phyloP scores from a whole-genome alignment of 177 flowering plant species.

The Telopea speciosissima region DNA sequence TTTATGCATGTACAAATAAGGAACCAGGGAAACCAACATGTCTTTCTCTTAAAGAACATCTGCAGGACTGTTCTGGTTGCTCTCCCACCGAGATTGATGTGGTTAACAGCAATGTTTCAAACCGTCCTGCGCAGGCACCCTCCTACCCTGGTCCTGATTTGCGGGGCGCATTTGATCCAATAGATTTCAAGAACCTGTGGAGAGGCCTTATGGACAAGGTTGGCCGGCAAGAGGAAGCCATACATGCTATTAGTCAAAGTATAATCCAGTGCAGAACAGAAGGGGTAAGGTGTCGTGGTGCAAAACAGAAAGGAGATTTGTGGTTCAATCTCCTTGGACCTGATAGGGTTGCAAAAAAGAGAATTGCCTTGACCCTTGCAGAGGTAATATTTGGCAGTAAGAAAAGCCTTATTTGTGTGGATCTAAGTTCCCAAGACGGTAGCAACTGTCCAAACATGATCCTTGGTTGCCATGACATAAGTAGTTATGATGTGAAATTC shows the following conservation, averaged over 20 bases:
- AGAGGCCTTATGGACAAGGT: slow-evolving; percentile 42
- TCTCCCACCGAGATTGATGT: slow-evolving; percentile 20
- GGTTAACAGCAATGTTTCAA: slow-evolving; percentile 12
- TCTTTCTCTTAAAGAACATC: slow-evolving; percentile 17
- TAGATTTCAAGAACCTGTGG: slow-evolving; percentile 49
- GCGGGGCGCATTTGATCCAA: slow-evolving; percentile 24
- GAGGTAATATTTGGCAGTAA: slow-evolving; percentile 58
- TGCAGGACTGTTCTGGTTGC: slow-evolving; percentile 23
- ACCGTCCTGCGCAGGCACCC: slow-evolving; percentile 26
- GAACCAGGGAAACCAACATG: slow-evolving; percentile 16
- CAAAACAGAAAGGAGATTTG: slow-evolving; percentile 45
- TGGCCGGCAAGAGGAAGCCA: slow-evolving; percentile 67
- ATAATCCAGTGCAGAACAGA: slow-evolving; percentile 39
- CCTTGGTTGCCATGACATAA: slow-evolving; percentile 22
- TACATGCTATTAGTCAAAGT: slow-evolving; percentile 43
- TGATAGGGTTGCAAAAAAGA: slow-evolving; percentile 60
- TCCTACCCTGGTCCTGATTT: slow-evolving; percentile 28
- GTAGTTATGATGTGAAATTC: slow-evolving; percentile 27
- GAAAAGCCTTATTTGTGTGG: slow-evolving; percentile 43
- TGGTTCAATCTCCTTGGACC: slow-evolving; percentile 83
- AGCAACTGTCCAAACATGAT: slow-evolving; percentile 14
- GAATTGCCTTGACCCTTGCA: slow-evolving; percentile 63
- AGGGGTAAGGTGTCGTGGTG: slow-evolving; percentile 29
- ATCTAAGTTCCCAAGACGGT: slow-evolving; percentile 40
- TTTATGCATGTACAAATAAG: slow-evolving; percentile 17